A percentile compares a stretch with the other conserved stretches of the same genome.
Conservation (phyloP, 2,329 filamentous ascomycete species). For the Hypomyces rosellus region DNA sequence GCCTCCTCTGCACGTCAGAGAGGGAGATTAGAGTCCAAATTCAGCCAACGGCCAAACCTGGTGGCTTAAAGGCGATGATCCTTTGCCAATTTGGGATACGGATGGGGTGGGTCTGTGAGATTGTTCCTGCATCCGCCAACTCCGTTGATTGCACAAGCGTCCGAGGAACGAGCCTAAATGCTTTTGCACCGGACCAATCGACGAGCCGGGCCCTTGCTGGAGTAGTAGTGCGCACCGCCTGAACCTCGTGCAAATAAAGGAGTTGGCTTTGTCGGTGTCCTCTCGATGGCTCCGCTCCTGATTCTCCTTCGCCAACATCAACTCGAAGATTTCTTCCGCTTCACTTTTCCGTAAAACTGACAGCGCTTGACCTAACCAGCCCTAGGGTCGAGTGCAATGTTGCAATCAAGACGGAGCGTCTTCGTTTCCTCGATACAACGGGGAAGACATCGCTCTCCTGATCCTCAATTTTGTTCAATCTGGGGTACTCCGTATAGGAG, state of each 20-base stretch:
- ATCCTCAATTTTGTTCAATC: too few relatives aligned
- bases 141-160: conserved; percentile 12
- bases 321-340: too few relatives aligned
- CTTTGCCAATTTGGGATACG: conserved; percentile 11
- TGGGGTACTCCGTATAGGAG: too few relatives aligned
- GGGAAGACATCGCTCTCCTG: too few relatives aligned
- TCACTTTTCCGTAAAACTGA: too few relatives aligned
- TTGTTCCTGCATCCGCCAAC: conserved; percentile 27
- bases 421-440: too few relatives aligned
- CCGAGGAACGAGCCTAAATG: conserved; percentile 8
- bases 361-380: too few relatives aligned
- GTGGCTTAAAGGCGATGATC: conserved; percentile 9
- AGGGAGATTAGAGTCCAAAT: too few relatives aligned
- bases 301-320: too few relatives aligned
- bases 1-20: not conserved
- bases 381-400: too few relatives aligned
- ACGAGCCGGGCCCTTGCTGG: not conserved
- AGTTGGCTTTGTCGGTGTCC: not conserved
- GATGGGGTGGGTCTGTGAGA: conserved; percentile 19
- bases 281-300: not conserved
- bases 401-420: too few relatives aligned
- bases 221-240: too few relatives aligned
- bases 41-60: conserved; percentile 5
- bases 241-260: not conserved
- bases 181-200: conserved; percentile 4